Conservation (phyloP, 228 moss, liverwort and hornwort species). For the Sphagnum magellanicum region DNA sequence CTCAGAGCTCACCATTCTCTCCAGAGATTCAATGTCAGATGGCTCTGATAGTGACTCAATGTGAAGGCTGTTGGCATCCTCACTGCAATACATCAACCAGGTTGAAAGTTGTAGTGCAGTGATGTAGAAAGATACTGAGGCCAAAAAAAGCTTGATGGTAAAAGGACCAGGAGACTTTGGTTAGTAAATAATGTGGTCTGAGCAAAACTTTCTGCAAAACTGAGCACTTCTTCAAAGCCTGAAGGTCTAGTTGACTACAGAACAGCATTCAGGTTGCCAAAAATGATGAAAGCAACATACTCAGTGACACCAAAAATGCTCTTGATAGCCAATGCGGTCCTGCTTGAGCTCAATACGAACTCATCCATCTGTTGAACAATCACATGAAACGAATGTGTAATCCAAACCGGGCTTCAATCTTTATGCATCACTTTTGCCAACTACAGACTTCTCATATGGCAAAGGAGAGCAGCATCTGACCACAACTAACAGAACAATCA, state of each 20-base stretch:
- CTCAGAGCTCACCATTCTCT: constrained; percentile 65
- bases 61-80: constrained; percentile 83
- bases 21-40: constrained; percentile 81
- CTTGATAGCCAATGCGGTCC: constrained; percentile 76
- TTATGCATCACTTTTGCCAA: too few relatives aligned
- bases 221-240: not conserved
- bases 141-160: not conserved
- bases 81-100: constrained; percentile 36
- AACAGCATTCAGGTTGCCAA: too few relatives aligned
- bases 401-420: too few relatives aligned
- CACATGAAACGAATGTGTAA: too few relatives aligned
- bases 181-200: not conserved
- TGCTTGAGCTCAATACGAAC: constrained; percentile 67
- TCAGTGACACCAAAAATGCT: constrained; percentile 95
- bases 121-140: too few relatives aligned
- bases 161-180: not conserved
- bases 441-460: too few relatives aligned
- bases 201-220: not conserved
- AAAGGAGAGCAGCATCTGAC: too few relatives aligned
- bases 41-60: constrained; percentile 90
- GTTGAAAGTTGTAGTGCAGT: too few relatives aligned
- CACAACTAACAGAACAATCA: too few relatives aligned
- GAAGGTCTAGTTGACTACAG: too few relatives aligned
- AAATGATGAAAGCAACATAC: constrained; percentile 24
- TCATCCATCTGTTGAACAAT: constrained; percentile 63